Conservation (phyloP, 108 stramenopile species). For the Cyclostephanos tholiformis region DNA sequence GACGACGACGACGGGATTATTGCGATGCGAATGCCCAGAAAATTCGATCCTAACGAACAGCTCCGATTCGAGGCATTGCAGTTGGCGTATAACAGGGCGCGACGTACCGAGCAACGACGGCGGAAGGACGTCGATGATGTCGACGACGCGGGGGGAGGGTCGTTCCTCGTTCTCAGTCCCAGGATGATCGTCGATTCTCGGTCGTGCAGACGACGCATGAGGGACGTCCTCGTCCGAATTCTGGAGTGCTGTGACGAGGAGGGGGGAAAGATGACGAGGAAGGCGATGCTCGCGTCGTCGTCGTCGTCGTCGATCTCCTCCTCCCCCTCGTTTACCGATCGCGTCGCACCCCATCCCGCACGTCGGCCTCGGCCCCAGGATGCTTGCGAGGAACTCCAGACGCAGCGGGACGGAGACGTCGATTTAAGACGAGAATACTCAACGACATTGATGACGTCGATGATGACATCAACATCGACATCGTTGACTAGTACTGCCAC, state of each 20-base stretch:
- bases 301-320: no score
- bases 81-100: neutral
- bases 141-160: neutral
- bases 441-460: constrained; percentile 1
- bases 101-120: no score
- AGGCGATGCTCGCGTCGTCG: constrained; percentile 7
- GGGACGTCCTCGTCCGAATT: neutral
- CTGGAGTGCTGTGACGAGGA: constrained; percentile 14
- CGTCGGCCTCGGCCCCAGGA: no score
- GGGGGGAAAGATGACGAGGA: constrained; percentile 1
- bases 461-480: no score
- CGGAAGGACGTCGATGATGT: neutral
- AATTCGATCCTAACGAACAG: neutral
- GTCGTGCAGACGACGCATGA: neutral
- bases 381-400: no score
- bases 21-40: neutral
- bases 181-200: neutral
- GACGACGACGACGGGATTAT: neutral
- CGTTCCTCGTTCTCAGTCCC: neutral
- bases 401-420: no score
- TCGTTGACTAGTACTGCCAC: neutral
- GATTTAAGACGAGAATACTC: no score
- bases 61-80: neutral
- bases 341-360: no score
- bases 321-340: no score